Evolutionary conservation across 495 filamentous ascomycete genomes (phyloP).

Genomic region (Neurospora sp.): DNA sequence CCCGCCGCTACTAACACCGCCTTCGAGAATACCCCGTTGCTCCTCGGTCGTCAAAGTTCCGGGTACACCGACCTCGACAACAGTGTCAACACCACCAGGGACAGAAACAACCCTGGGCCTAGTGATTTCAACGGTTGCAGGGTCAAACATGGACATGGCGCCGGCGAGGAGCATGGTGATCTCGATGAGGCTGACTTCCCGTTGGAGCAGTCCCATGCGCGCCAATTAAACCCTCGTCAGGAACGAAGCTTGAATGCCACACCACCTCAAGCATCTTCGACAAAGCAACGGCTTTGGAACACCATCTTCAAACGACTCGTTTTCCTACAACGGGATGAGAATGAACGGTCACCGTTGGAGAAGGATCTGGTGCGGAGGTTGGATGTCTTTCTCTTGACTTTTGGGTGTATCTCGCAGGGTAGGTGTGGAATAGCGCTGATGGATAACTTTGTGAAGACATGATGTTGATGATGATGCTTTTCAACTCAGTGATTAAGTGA

Average conservation of each 20-base stretch:
- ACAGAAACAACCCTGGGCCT: background rate
- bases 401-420: conserved; percentile 33
- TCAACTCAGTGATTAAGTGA: conserved; percentile 22
- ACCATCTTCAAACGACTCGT: background rate
- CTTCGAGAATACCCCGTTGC: background rate
- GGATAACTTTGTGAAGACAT: background rate
- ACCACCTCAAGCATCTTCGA: background rate
- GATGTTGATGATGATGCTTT: background rate
- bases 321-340: background rate
- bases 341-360: conserved; percentile 19
- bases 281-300: background rate
- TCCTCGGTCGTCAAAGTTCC: background rate
- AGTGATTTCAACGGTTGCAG: background rate
- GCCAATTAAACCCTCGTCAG: background rate
- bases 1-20: background rate
- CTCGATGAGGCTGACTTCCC: background rate
- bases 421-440: background rate
- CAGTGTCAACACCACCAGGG: background rate
- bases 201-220: background rate
- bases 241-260: background rate
- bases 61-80: background rate
- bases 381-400: conserved; percentile 33
- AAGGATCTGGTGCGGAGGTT: conserved; percentile 28
- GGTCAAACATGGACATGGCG: background rate
- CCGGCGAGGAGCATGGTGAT: background rate